Evolutionary conservation across 495 filamentous ascomycete genomes (phyloP), one percentile per base, ranked within the genome.

Genomic region (Aspergillus leporis): DNA sequence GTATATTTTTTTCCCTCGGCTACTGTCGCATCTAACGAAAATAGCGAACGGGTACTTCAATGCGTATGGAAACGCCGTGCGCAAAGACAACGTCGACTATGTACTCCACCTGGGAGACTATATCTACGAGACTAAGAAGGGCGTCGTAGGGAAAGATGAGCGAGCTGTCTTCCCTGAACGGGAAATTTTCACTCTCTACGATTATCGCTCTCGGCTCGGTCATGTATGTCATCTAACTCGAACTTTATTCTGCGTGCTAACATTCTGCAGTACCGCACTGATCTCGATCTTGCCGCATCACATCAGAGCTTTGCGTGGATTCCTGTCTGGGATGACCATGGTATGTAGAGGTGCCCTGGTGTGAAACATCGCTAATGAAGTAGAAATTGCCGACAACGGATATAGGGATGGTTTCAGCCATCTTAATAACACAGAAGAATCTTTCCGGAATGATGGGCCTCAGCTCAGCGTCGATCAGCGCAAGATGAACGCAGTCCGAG

Each of bases 311-410:
- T 84, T 59, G 77, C 87, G 14, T 89, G 87, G 86, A 88, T 90
- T 56, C 73, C 84, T 5, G 85, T 87, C 10, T 90, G 87, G 87
- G 87, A 89, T 67, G 87, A 88, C 61, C 87, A 88, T 65, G 79
- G 78, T 81, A 64, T 23, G 64, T 51, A 12, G 9, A 21, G 5
- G 3, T 21, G 7, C 2, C 9, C 22, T 50, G 19, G 5, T 12
- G 19, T 5, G 5, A n/a, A 7, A 50, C 30, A 2, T 19, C 32
- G 50, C 30, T 56, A 45, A 62, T 43, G 14, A 22, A 22, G 45
- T 22, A 77, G 84, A 89, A 68, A 78, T 87, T 31, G 83, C 82
- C n/a, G 78, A 90, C 64, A 88, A 90, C 63, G 76, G 78, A 16
- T 90, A 81, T 60, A 73, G 78, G 34, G 80, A 78, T 52, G 87